phyloP scores from a whole-genome alignment of 352 stramenopile species.

The Globisporangium apiculatum region DNA sequence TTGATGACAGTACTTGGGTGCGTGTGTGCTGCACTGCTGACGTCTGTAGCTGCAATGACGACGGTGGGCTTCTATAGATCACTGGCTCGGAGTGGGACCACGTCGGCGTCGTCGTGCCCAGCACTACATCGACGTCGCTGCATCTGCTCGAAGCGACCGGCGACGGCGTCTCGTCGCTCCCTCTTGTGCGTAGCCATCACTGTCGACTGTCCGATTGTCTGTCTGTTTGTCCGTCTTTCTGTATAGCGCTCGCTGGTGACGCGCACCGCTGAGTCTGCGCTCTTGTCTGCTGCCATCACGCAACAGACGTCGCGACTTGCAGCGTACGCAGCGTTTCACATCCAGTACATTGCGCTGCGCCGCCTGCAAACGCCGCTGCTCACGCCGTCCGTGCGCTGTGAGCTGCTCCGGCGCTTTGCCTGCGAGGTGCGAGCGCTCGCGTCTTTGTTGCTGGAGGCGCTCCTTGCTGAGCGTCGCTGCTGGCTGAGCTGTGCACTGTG shows the following conservation, averaged over 20 bases:
- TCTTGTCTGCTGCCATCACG: neutral
- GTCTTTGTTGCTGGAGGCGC: neutral
- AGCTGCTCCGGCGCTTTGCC: slow-evolving; percentile 40
- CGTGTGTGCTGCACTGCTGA: neutral
- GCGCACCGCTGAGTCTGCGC: too few relatives aligned
- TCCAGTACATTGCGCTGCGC: slow-evolving; percentile 36
- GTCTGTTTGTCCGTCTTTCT: neutral
- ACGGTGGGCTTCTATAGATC: slow-evolving; percentile 15
- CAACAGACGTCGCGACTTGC: slow-evolving; percentile 20
- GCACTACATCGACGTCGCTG: slow-evolving; percentile 12
- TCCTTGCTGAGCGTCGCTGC: too few relatives aligned
- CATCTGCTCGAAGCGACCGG: slow-evolving; percentile 54
- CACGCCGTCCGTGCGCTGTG: slow-evolving; percentile 27
- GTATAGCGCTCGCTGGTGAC: too few relatives aligned
- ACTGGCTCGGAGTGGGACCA: slow-evolving; percentile 67
- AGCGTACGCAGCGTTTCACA: slow-evolving; percentile 40
- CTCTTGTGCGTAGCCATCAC: slow-evolving; percentile 22
- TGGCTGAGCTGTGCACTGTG: too few relatives aligned
- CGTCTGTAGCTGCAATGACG: too few relatives aligned
- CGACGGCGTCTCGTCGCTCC: slow-evolving; percentile 46
- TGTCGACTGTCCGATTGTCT: neutral
- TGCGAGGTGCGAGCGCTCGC: slow-evolving; percentile 14
- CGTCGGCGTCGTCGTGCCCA: slow-evolving; percentile 40
- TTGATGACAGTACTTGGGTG: neutral
- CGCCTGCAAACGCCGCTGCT: slow-evolving; percentile 50